Conservation (phyloP, 2,329 filamentous ascomycete genomes). For the Ophiostoma triangulosporum region DNA sequence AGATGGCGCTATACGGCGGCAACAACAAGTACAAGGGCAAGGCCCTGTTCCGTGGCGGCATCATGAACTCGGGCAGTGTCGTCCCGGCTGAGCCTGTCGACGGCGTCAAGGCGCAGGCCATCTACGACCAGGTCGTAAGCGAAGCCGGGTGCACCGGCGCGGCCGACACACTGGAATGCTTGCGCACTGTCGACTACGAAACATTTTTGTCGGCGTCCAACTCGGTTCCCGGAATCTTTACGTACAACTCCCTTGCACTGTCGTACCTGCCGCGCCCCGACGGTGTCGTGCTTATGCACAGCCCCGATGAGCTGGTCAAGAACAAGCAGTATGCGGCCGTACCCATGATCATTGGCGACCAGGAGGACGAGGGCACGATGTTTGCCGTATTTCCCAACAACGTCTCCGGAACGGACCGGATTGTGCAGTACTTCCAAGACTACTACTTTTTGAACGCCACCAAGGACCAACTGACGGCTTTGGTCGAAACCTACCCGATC, state of each 20-base stretch:
- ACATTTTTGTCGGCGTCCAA: constrained; percentile 52
- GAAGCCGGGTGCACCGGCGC: constrained; percentile 47
- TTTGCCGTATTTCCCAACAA: constrained; percentile 59
- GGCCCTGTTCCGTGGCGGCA: constrained; percentile 59
- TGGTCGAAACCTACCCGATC: constrained; percentile 52
- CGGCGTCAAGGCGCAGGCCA: constrained; percentile 47
- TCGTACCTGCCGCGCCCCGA: constrained; percentile 66
- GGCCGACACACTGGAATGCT: constrained; percentile 47
- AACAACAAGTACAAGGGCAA: constrained; percentile 62
- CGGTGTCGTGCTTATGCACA: constrained; percentile 45
- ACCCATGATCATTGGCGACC: constrained; percentile 50
- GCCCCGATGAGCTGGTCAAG: constrained; percentile 43
- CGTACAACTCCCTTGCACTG: constrained; percentile 54
- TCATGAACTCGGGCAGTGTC: constrained; percentile 62
- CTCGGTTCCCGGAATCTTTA: constrained; percentile 49
- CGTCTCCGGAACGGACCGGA: constrained; percentile 43
- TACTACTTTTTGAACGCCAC: constrained; percentile 48
- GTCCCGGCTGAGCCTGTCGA: constrained; percentile 51
- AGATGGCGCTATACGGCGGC: constrained; percentile 58
- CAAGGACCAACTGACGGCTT: constrained; percentile 32
- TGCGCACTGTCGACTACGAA: constrained; percentile 47
- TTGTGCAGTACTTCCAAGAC: constrained; percentile 47
- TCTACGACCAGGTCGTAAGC: constrained; percentile 49
- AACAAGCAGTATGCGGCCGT: constrained; percentile 36
- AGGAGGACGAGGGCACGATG: constrained; percentile 69